Evolutionary conservation across 1,139 yeast species (phyloP).

Genomic region (Pichia sp.): DNA sequence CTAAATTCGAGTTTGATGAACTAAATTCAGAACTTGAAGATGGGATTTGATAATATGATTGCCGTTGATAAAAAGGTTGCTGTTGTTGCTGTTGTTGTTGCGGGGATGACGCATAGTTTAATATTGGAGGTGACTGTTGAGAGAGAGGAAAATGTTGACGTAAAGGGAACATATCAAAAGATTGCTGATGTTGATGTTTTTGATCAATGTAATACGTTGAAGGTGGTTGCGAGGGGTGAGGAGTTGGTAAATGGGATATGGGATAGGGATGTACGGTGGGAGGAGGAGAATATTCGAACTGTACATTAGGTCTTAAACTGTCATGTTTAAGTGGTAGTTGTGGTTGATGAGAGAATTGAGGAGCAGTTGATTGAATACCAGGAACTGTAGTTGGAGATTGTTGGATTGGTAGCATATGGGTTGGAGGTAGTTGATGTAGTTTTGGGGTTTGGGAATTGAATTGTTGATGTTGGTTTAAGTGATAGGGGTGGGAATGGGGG

Average conservation of each 20-base stretch:
- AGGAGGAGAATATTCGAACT: not conserved
- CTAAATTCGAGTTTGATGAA: not conserved
- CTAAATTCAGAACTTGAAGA: not conserved
- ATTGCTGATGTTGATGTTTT: not conserved
- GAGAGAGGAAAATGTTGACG: not conserved
- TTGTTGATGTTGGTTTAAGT: not conserved
- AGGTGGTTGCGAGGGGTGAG: not conserved
- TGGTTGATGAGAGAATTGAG: not conserved
- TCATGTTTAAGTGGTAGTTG: not conserved
- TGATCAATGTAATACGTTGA: not conserved
- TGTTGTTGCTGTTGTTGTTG: not conserved
- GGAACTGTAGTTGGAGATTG: not conserved
- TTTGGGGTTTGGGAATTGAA: not conserved
- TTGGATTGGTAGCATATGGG: not conserved
- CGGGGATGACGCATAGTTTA: not conserved
- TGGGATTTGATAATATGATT: not conserved
- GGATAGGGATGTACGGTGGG: not conserved
- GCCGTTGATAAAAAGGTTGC: not conserved
- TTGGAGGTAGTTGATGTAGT: not conserved
- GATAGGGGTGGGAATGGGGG: no score
- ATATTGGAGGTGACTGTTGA: not conserved
- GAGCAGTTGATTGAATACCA: not conserved
- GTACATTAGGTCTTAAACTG: not conserved
- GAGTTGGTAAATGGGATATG: not conserved
- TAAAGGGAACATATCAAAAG: not conserved